These are phyloP conservation scores for Knufia petricola DNA, from an alignment of 2,329 filamentous ascomycete species.

Conservation along the genomic window DNA sequence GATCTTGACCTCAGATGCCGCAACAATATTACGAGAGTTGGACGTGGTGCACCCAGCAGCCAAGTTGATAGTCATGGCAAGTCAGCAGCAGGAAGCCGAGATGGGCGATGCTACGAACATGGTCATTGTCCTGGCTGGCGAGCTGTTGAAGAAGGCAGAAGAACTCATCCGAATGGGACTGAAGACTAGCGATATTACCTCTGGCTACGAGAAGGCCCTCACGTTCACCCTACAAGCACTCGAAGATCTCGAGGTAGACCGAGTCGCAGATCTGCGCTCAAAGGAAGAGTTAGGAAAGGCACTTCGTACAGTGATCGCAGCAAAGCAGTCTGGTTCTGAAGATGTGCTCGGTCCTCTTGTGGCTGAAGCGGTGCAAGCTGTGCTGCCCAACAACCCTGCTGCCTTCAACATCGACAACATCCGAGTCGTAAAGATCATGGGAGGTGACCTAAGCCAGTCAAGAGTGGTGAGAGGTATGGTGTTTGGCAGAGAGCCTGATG, in stretches of 20 bases:
- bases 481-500: constrained; percentile 90
- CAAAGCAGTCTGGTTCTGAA: constrained; percentile 93
- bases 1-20: constrained; percentile 96
- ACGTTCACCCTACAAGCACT: constrained; percentile 75
- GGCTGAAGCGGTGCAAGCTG: constrained; percentile 71
- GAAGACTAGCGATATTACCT: constrained; percentile 95
- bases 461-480: constrained; percentile 97
- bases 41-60: constrained; percentile 97
- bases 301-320: constrained; percentile 85
- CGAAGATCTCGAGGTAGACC: constrained; percentile 82
- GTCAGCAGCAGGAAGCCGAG: constrained; percentile 96
- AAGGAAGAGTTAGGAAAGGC: constrained; percentile 86
- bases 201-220: constrained; percentile 91
- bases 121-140: constrained; percentile 90
- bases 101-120: constrained; percentile 98
- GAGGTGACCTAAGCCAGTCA: constrained; percentile 87
- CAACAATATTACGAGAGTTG: constrained; percentile 92
- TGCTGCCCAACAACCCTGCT: constrained; percentile 86
- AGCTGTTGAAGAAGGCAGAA: constrained; percentile 93
- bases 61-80: constrained; percentile 96
- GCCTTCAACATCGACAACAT: constrained; percentile 99
- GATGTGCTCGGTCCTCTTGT: constrained; percentile 79
- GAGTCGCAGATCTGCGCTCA: constrained; percentile 73
- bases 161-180: constrained; percentile 92
- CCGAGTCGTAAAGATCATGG: constrained; percentile 99